A percentile compares a stretch with the other conserved stretches of the same genome.
Conservation (phyloP, 1,139 yeast species). For the Suhomyces maxii region DNA sequence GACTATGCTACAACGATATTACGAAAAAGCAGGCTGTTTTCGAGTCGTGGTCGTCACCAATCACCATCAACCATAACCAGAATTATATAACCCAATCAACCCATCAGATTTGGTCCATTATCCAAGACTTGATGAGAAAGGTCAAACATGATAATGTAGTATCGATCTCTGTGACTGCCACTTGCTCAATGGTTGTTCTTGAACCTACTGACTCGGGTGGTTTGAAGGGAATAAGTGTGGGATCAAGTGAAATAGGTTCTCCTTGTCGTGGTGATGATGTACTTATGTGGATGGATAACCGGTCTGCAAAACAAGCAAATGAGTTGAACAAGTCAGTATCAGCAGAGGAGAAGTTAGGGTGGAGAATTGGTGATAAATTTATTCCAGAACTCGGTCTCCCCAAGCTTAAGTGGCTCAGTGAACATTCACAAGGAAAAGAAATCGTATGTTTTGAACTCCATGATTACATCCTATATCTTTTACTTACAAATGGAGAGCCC, state of each 20-base stretch:
- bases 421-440: conserved; percentile 15
- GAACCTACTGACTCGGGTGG: conserved; percentile 17
- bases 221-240: background rate
- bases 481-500: conserved; percentile 31
- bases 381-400: conserved; percentile 61
- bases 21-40: background rate
- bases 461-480: conserved; percentile 46
- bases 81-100: conserved; percentile 43
- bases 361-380: conserved; percentile 44
- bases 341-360: background rate
- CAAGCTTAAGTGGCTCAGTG: conserved; percentile 43
- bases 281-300: conserved; percentile 62
- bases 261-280: conserved; percentile 33
- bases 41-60: conserved; percentile 13
- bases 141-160: background rate
- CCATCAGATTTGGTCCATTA: conserved; percentile 28
- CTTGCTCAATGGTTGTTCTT: conserved; percentile 54
- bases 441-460: conserved; percentile 52
- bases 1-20: conserved; percentile 28
- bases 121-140: conserved; percentile 3
- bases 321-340: conserved; percentile 26
- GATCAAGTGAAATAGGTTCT: background rate
- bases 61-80: conserved; percentile 16
- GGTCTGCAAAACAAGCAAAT: conserved; percentile 35
- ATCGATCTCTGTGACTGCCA: conserved; percentile 41